Evolutionary conservation across 163 green algal species (phyloP).

Genomic region (Chlamydomonas reinhardtii): DNA sequence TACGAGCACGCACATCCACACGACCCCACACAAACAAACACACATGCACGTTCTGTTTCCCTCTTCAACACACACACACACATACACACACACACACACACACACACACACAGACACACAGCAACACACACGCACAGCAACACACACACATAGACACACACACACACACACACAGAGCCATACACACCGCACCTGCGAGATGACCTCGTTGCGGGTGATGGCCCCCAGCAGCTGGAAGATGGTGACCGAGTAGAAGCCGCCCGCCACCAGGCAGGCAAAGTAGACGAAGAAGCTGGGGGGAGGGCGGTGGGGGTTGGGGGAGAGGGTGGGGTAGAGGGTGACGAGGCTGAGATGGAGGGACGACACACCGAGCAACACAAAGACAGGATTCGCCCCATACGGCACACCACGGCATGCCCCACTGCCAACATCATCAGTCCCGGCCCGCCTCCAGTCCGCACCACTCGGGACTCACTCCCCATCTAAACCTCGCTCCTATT

Average conservation of each 20-base stretch:
- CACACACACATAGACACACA: not conserved
- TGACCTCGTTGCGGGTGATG: slow-evolving; percentile 15
- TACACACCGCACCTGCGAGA: slow-evolving; percentile 16
- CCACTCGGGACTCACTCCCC: no score
- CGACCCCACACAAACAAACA: not conserved
- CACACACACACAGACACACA: not conserved
- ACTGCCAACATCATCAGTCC: no score
- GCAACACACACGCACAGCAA: no score
- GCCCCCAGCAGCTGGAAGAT: slow-evolving; percentile 41
- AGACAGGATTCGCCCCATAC: no score
- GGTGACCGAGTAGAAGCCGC: not conserved
- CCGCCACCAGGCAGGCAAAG: slow-evolving; percentile 14
- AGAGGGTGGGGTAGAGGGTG: not conserved
- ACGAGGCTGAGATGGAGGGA: no score
- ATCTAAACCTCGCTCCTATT: no score
- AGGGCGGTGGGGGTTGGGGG: no score
- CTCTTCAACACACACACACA: not conserved
- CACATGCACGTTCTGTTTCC: not conserved
- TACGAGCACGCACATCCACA: no score
- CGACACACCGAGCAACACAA: no score
- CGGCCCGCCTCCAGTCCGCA: no score
- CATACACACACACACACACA: no score
- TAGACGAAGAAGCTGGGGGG: slow-evolving; percentile 43
- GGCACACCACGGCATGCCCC: no score
- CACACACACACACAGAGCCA: not conserved